Evolutionary conservation across 306 rosid species (phyloP).

Genomic region (Geum urbanum): DNA sequence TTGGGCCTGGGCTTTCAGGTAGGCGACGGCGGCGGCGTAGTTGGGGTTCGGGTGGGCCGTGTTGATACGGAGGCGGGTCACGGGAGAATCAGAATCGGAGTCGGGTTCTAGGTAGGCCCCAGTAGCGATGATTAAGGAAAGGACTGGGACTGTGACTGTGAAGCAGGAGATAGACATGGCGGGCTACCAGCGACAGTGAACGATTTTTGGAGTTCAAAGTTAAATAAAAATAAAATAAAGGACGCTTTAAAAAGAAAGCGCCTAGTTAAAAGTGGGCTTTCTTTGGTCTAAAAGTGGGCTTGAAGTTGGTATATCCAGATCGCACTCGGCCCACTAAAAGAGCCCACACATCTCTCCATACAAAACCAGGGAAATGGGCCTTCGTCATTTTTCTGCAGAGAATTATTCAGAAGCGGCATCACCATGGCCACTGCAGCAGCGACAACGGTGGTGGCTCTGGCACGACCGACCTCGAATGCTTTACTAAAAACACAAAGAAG

Average conservation of each 20-base stretch:
- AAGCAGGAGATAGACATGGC: neutral
- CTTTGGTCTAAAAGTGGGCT: too few species aligned
- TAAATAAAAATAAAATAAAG: too few species aligned
- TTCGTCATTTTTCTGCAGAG: neutral
- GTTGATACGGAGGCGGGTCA: slow-evolving; percentile 73
- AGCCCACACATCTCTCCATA: neutral
- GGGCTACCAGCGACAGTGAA: neutral
- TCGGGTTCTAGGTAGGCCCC: slow-evolving; percentile 1
- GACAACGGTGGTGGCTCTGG: slow-evolving; percentile 31
- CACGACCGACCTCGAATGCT: slow-evolving; percentile 39
- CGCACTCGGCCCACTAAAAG: neutral
- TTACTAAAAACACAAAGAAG: slow-evolving; percentile 27
- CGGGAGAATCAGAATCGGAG: slow-evolving; percentile 37
- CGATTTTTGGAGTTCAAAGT: too few species aligned
- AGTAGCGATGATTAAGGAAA: neutral
- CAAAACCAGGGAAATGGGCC: slow-evolving; percentile 3
- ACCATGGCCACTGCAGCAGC: slow-evolving; percentile 8
- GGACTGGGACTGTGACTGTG: neutral
- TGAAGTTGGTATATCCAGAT: too few species aligned
- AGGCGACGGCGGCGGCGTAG: slow-evolving; percentile 66
- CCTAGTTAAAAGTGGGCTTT: too few species aligned
- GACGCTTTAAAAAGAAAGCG: too few species aligned
- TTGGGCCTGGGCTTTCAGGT: slow-evolving; percentile 53
- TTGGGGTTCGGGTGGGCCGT: slow-evolving; percentile 84
- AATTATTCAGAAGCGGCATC: neutral